These are phyloP conservation scores for Alternaria gansuensis DNA, from an alignment of 2,329 filamentous ascomycete species.

Conservation along the genomic window DNA sequence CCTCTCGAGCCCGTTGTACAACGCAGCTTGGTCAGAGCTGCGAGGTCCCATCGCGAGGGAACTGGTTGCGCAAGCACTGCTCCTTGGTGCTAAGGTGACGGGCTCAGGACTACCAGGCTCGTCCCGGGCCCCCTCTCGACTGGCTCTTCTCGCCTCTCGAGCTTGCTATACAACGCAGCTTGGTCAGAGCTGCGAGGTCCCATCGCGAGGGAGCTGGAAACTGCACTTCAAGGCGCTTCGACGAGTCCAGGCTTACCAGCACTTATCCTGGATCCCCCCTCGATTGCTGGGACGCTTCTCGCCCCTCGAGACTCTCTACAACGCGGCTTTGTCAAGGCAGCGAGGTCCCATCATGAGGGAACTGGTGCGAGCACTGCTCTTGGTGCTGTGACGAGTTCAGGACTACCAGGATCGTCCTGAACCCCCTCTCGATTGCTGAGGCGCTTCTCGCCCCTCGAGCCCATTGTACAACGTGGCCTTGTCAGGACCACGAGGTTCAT, in stretches of 20 bases:
- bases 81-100: too few species aligned
- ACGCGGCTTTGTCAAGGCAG: conserved; percentile 8
- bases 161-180: conserved; percentile 3
- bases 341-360: conserved; percentile 12
- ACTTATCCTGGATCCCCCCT: conserved; percentile 2
- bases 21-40: conserved; percentile 10
- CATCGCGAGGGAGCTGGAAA: conserved; percentile 8
- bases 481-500: conserved; percentile 5
- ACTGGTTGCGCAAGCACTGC: too few species aligned
- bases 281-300: conserved; percentile 7
- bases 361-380: too few species aligned
- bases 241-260: neutral
- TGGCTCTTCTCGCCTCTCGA: conserved; percentile 1
- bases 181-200: conserved; percentile 9
- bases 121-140: neutral
- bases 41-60: conserved; percentile 11
- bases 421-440: conserved; percentile 3
- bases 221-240: too few species aligned
- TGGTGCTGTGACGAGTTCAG: conserved; percentile 4
- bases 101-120: neutral
- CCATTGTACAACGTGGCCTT: conserved; percentile 1
- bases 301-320: neutral
- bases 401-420: neutral
- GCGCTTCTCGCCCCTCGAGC: conserved; percentile 1
- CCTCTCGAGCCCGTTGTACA: neutral